Percentiles rank a stretch among this genome's conserved stretches.
phyloP scores from a whole-genome alignment of 2,329 filamentous ascomycete genomes.

The Epichloe hybrida region DNA sequence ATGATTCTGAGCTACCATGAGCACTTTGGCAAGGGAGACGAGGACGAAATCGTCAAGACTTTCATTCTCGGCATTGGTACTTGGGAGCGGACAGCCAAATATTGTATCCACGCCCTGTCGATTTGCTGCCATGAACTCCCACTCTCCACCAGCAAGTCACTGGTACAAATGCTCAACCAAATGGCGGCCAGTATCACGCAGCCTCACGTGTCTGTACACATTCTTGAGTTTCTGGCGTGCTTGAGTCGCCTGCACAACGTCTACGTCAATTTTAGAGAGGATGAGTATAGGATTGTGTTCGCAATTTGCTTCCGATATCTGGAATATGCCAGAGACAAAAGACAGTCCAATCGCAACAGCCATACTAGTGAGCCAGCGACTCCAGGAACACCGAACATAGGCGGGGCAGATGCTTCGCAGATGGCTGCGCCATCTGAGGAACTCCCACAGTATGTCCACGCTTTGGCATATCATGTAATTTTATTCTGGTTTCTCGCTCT shows the following conservation, averaged over 20 bases:
- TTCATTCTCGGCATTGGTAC: slow-evolving; percentile 76
- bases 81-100: slow-evolving; percentile 77
- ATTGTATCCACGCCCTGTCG: slow-evolving; percentile 86
- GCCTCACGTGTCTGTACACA: slow-evolving; percentile 80
- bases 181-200: slow-evolving; percentile 97
- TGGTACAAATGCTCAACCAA: slow-evolving; percentile 77
- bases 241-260: slow-evolving; percentile 73
- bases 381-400: slow-evolving; percentile 10
- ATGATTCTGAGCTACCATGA: slow-evolving; percentile 85
- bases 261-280: slow-evolving; percentile 77
- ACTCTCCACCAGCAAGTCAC: slow-evolving; percentile 68
- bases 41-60: slow-evolving; percentile 76
- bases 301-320: slow-evolving; percentile 91
- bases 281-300: slow-evolving; percentile 89
- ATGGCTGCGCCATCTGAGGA: slow-evolving; percentile 46
- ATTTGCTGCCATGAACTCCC: slow-evolving; percentile 94
- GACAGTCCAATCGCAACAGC: slow-evolving; percentile 32
- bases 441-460: slow-evolving; percentile 85
- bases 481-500: slow-evolving; percentile 93
- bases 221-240: slow-evolving; percentile 86
- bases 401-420: slow-evolving; percentile 13
- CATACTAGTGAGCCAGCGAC: slow-evolving; percentile 29
- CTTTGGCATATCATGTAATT: slow-evolving; percentile 87
- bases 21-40: slow-evolving; percentile 68
- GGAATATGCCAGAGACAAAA: slow-evolving; percentile 67